Base-by-base conservation (phyloP, 1,284 basidiomycete genomes). In the Rhodotorula mucilaginosa region DNA sequence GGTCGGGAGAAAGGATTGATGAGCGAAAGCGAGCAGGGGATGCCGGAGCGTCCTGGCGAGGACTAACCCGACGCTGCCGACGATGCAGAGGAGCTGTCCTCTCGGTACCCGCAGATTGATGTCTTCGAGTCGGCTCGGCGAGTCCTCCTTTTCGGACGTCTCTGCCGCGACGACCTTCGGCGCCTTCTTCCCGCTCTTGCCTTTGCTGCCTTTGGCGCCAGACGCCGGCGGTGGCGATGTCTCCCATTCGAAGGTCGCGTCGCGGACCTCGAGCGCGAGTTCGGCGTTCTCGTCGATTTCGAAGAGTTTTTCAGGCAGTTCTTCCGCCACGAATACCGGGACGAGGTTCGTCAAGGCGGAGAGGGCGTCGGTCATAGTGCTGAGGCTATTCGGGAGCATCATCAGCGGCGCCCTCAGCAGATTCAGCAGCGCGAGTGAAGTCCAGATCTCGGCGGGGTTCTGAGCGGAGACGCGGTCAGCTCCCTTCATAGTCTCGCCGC, bases 181-280 rank as follows among this genome's bases (percentile, higher is more conserved):
- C 49, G 76, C 77, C 62, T 71, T 61, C 79, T 26, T 66, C 23
- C 12, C 46, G 26, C 51, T 19, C 44, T 73, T 72, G 44, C 64
- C 54, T 60, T 74, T 77, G 15, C 77, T 72, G 47, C 71, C 61
- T 29, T 79, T 51, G 26, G 23, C 10, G n/a, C n/a, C 58, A 5
- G 51, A 10, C 5, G 49, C 2, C 10, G 48, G 58, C 79, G 78
- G 83, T 68, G 48, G 72, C 0, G 77, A 78, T 10, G 69, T 78
- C 68, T 88, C 87, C 87, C 89, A 90, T 77, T 86, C 84, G 76
- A 91, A 90, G 0, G 84, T 84, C 18, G 87, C 89, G 68, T 86
- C 80, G 10, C 82, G 77, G 7, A 87, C 85, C 3, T 83, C 78
- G 12, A 91, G n/a, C 70, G 10, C 87, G 18, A 82, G 78, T 68